Evolutionary conservation across 2,329 filamentous ascomycete species (phyloP), one percentile per base, ranked within the genome.

Genomic region (Ascochyta viciae-villosae): DNA sequence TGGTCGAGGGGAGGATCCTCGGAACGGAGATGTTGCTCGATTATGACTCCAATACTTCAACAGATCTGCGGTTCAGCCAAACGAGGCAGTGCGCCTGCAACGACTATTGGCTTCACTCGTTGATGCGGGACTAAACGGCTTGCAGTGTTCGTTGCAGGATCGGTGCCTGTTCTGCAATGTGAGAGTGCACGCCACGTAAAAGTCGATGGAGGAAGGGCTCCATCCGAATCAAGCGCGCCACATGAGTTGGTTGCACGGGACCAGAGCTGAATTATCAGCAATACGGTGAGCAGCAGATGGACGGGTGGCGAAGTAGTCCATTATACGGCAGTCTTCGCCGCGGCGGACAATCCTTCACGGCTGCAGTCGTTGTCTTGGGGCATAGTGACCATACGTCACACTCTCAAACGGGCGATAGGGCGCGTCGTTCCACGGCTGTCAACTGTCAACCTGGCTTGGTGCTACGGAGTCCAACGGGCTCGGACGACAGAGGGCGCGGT

Each of bases 381-480:
- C 2, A 22, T 45, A 42, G 31, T 24, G 37, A 33, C 46, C 31
- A 43, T 40, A 35, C 24, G 33, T 54, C 26, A 46, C 13, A 24
- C 29, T 23, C 37, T 41, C 53, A 37, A n/a, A 45, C 19, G 19
- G n/a, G 16, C 23, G 40, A 39, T 33, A 26, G 9, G 24, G 33
- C 33, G 27, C 35, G 42, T 44, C 39, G 50, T 48, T 46, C 48
- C 50, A 40, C 48, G 33, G 48, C 60, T 66, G 64, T 66, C 65
- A 68, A 24, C 54, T 62, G 64, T 65, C 62, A 65, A 46, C 46
- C 38, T 61, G 62, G 63, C 61, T 67, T 58, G 34, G 51, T 42
- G 12, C 40, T 31, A 34, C 54, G 52, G 38, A 44, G 31, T 26
- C 44, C 24, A 35, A 34, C 23, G 23, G 34, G 23, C 9, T 27